phyloP scores from a whole-genome alignment of 192 early-diverging fungal genomes.

The Linderina pennispora region DNA sequence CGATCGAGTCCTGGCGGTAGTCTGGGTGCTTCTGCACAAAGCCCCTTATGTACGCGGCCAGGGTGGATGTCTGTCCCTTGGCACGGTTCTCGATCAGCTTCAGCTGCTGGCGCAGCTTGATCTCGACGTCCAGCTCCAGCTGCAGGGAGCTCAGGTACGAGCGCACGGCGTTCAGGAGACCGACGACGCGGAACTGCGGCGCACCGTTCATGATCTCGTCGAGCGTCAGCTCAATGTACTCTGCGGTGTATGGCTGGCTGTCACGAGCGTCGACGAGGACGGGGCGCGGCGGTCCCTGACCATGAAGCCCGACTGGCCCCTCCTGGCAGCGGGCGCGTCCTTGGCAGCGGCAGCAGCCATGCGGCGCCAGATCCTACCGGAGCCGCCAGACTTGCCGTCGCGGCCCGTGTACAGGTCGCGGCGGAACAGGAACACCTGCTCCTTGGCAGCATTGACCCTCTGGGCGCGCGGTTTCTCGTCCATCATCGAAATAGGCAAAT shows the following conservation, averaged over 20 bases:
- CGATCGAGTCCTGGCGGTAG: conserved; percentile 85
- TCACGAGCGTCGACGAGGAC: too few species aligned
- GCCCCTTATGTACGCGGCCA: conserved; percentile 84
- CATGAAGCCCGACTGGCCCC: too few species aligned
- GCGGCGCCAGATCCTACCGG: conserved; percentile 30
- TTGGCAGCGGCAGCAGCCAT: too few species aligned
- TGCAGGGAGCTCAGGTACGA: conserved; percentile 70
- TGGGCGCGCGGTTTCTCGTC: conserved; percentile 92
- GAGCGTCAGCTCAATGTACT: conserved; percentile 74
- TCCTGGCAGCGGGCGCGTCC: too few species aligned
- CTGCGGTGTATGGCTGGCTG: conserved; percentile 36
- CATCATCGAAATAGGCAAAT: conserved; percentile 90
- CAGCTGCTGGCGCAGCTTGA: conserved; percentile 69
- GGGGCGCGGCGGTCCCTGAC: too few species aligned
- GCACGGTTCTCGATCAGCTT: conserved; percentile 72
- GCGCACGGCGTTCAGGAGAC: conserved; percentile 74
- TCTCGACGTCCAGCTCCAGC: conserved; percentile 66
- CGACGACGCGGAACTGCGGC: conserved; percentile 56
- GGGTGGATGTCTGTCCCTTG: conserved; percentile 76
- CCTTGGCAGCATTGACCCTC: conserved; percentile 65
- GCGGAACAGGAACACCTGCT: conserved; percentile 86
- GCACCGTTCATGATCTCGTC: conserved; percentile 93
- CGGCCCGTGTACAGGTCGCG: conserved; percentile 62
- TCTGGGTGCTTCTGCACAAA: conserved; percentile 81
- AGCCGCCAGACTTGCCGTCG: conserved; percentile 29